Evolutionary conservation across 2,329 filamentous ascomycete species (phyloP), one percentile per base, ranked within the genome.

Genomic region (Paracoccidioides brasiliensis): DNA sequence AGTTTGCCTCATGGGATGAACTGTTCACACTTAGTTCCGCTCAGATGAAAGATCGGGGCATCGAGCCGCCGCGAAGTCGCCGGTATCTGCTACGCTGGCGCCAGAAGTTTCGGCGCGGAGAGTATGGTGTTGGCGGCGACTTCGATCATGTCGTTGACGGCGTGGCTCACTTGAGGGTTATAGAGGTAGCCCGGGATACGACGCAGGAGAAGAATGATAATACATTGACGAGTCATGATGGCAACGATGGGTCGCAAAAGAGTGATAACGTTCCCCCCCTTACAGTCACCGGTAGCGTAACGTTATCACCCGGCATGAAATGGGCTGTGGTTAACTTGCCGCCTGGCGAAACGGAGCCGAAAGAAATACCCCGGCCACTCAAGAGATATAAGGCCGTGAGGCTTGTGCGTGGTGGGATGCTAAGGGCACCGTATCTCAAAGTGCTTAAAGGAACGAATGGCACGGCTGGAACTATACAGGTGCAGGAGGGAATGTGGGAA

Each of bases 401-500:
- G 64, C 80, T 95, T 12, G 73, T 81, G 58, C 82, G 84, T 3
- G 82, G 81, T 1, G 79, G 79, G 63, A 82, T 79, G 35, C 89
- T 97, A 61, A 78, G 78, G 28, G 91, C 91, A 0, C 87, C 87
- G 1, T 86, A 83, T 64, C 80, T 90, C 5, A 76, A 84, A 66
- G 81, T 83, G 4, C 67, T 90, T 33, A 84, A 86, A 70, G 80
- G 80, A 0, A 73, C 74, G 38, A 70, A 74, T 57, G 79, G 81
- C 0, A 73, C 75, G 43, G 83, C 81, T 7, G 87, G 84, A 9
- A 76, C 78, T 53, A 78, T 97, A 62, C 77, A 78, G 60, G 79
- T 88, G 28, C 82, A 84, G 56, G 90, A 96, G 70, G 90, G 91
- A 8, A 85, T 97, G 76, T 97, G 91, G 93, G 91, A 97, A 76